A percentile compares a stretch with the other conserved stretches of the same genome.
These are phyloP conservation scores for Neocucurbitaria cava DNA, from an alignment of 2,329 filamentous ascomycete genomes.

Conservation along the genomic window DNA sequence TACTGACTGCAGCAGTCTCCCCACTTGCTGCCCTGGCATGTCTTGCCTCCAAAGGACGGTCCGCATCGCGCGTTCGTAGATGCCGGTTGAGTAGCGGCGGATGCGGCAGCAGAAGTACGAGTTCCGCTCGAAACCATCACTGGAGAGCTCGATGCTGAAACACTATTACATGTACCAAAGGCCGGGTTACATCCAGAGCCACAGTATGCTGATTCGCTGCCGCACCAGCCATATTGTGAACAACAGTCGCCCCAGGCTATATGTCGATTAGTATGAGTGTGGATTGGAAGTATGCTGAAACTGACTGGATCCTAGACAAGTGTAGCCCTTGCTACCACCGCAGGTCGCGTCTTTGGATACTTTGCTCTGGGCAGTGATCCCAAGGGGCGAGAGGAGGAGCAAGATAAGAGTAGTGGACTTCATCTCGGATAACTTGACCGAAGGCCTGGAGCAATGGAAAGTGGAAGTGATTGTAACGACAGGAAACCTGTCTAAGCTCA, in stretches of 20 bases:
- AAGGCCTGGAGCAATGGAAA: no score
- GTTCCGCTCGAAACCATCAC: constrained; percentile 7
- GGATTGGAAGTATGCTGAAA: neutral
- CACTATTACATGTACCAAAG: constrained; percentile 19
- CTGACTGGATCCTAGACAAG: neutral
- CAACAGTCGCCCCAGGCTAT: neutral
- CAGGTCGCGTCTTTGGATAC: neutral
- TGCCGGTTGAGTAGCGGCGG: neutral
- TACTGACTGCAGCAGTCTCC: constrained; percentile 29
- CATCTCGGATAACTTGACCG: no score
- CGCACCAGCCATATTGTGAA: constrained; percentile 9
- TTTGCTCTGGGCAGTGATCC: neutral
- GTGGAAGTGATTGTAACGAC: no score
- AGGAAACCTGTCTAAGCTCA: no score
- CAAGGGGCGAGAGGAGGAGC: neutral
- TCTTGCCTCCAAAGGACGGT: neutral
- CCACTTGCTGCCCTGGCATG: constrained; percentile 18
- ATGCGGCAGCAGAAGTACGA: constrained; percentile 16
- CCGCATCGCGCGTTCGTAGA: neutral
- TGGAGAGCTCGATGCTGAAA: constrained; percentile 1
- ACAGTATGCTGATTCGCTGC: constrained; percentile 18
- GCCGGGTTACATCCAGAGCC: constrained; percentile 25
- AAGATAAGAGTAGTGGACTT: no score
- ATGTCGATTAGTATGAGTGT: neutral
- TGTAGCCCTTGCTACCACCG: neutral